A percentile compares a stretch with the other conserved stretches of the same genome.
phyloP scores from a whole-genome alignment of 306 rosid genomes.

The Sophora flavescens region DNA sequence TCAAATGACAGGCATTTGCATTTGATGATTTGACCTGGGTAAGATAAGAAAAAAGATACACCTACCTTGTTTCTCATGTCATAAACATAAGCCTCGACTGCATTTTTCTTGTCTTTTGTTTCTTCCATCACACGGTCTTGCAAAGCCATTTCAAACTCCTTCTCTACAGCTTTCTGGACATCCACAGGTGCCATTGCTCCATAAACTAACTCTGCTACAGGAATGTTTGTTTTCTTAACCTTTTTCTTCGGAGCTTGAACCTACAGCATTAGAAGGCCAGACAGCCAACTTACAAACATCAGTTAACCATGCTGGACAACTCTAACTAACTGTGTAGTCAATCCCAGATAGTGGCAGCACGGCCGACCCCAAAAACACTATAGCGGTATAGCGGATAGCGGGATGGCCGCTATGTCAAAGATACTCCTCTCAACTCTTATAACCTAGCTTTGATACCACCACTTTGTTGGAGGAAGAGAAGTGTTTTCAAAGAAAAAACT shows the following conservation, averaged over 20 bases:
- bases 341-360: background rate
- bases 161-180: slow-evolving; percentile 87
- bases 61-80: slow-evolving; percentile 95
- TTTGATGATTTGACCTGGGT: background rate
- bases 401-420: no score
- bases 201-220: slow-evolving; percentile 72
- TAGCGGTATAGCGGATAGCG: no score
- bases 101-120: slow-evolving; percentile 94
- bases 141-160: slow-evolving; percentile 96
- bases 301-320: background rate
- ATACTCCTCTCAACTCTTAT: no score
- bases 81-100: slow-evolving; percentile 94
- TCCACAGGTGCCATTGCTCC: slow-evolving; percentile 73
- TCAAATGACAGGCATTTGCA: background rate
- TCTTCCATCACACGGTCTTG: slow-evolving; percentile 99
- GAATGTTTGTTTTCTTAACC: slow-evolving; percentile 78
- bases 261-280: slow-evolving; percentile 47
- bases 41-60: background rate
- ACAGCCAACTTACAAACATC: slow-evolving; percentile 17
- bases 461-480: no score
- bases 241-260: slow-evolving; percentile 86
- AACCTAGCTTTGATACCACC: no score
- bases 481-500: no score
- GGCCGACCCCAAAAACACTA: background rate
- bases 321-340: background rate